Base-by-base conservation (phyloP, 345 rosid species). In the Salix koriyanagi region DNA sequence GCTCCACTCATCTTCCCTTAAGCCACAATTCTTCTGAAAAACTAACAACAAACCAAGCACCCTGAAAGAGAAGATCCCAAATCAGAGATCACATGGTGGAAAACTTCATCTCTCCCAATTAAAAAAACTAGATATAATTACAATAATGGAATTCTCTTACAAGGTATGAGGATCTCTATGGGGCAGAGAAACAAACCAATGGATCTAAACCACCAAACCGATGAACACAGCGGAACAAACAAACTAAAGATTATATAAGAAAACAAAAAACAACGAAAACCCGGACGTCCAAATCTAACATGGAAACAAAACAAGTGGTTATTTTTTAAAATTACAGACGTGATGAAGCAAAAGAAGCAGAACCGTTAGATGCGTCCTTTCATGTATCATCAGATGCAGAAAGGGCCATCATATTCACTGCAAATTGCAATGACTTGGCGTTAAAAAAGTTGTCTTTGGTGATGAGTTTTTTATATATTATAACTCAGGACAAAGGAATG, bases 1-100 rank as follows among this genome's bases (percentile, higher is more conserved):
- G 98, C 92, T 84, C 92, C 94, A 73, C 86, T 88, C 98, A 93
- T 96, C 78, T 72, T 82, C 19, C 79, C 67, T 10, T 69, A 77
- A 81, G 74, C 79, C 68, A 67, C 64, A 73, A 78, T 75, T 58
- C 76, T 71, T 71, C 78, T 68, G 14, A 21, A 58, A 58, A 73
- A 75, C 71, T 28, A 72, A 26, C 7, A n/a, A 79, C 78, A 52
- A 39, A 81, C 56, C 68, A 62, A 77, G 69, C n/a, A 78, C 76
- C 80, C 89, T 86, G 85, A 41, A 34, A 58, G 70, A 80, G 67
- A 65, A 42, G 44, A 19, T 50, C 66, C 46, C 56, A 61, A 50
- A 84, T 65, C 77, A 61, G 23, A 75, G 77, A 85, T 72, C 85
- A 85, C 76, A 44, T 36, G 68, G 74, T 69, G 68, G 60, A 58